Percentiles rank a stretch among this genome's conserved stretches.
Conservation (phyloP, 306 rosid genomes). For the Corylus americana region DNA sequence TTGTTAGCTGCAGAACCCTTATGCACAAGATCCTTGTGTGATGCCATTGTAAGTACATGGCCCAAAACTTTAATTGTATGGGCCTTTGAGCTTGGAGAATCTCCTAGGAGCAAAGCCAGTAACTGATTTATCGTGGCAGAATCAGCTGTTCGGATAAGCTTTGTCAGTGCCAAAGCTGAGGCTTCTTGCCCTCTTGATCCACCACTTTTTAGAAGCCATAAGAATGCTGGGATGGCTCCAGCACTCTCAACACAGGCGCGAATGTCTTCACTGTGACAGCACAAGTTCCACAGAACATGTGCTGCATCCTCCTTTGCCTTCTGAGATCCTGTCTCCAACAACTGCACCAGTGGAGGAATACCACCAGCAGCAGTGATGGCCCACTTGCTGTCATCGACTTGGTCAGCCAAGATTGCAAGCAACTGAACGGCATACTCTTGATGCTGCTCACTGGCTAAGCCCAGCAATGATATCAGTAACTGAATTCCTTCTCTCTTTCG, state of each 20-base stretch:
- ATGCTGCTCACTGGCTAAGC: conserved; percentile 92
- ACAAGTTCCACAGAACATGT: conserved; percentile 86
- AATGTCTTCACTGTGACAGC: conserved; percentile 96
- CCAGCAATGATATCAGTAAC: conserved; percentile 81
- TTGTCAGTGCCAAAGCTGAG: conserved; percentile 86
- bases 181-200: conserved; percentile 87
- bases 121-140: conserved; percentile 88
- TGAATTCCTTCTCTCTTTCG: conserved; percentile 91
- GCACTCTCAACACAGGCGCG: conserved; percentile 87
- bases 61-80: conserved; percentile 81
- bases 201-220: conserved; percentile 90
- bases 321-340: conserved; percentile 88
- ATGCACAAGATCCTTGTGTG: conserved; percentile 70
- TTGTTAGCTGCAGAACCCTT: conserved; percentile 80
- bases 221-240: conserved; percentile 77
- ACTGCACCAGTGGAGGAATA: conserved; percentile 93
- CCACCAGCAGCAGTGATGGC: conserved; percentile 99
- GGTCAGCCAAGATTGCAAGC: conserved; percentile 77
- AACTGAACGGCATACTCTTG: conserved; percentile 93
- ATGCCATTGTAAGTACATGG: conserved; percentile 78
- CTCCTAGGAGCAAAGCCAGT: conserved; percentile 83
- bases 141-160: conserved; percentile 83
- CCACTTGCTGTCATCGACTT: conserved; percentile 97
- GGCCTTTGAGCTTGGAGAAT: conserved; percentile 71
- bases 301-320: conserved; percentile 96